Conservation (phyloP, 306 rosid species). For the Calophaca sinica region DNA sequence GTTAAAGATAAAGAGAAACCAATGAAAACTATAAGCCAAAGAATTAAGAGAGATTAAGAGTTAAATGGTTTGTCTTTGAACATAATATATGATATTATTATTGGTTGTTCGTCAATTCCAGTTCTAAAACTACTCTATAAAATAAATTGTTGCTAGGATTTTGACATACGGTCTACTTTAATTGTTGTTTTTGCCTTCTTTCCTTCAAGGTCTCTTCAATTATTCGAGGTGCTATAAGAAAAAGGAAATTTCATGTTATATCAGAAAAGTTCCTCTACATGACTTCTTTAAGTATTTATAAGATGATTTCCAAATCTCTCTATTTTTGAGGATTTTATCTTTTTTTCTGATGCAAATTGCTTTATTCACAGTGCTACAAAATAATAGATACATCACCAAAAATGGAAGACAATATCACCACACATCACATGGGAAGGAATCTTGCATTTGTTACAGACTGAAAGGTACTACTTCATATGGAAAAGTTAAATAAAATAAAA, state of each 20-base stretch:
- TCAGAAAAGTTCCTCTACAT: neutral
- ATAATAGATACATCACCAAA: neutral
- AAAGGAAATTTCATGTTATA: constrained; percentile 5
- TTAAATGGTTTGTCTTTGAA: no score
- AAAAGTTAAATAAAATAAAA: constrained; percentile 16
- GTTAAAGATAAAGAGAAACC: no score
- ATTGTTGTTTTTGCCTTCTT: neutral
- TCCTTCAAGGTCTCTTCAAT: neutral
- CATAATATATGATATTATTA: no score
- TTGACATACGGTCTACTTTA: no score
- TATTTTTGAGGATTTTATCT: neutral
- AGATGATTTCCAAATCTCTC: no score
- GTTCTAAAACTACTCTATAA: no score
- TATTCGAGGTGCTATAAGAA: neutral
- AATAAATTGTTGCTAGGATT: no score
- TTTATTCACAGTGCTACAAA: constrained; percentile 8
- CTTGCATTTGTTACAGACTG: constrained; percentile 7
- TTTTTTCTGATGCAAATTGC: neutral
- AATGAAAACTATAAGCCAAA: no score
- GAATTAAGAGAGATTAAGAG: no score
- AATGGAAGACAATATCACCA: constrained; percentile 1
- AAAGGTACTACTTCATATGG: neutral
- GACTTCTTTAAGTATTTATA: no score
- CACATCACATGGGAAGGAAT: constrained; percentile 2
- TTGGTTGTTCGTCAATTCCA: no score